These are phyloP conservation scores for Trichoderma erinaceum DNA, from an alignment of 495 filamentous ascomycete species.

Conservation along the genomic window DNA sequence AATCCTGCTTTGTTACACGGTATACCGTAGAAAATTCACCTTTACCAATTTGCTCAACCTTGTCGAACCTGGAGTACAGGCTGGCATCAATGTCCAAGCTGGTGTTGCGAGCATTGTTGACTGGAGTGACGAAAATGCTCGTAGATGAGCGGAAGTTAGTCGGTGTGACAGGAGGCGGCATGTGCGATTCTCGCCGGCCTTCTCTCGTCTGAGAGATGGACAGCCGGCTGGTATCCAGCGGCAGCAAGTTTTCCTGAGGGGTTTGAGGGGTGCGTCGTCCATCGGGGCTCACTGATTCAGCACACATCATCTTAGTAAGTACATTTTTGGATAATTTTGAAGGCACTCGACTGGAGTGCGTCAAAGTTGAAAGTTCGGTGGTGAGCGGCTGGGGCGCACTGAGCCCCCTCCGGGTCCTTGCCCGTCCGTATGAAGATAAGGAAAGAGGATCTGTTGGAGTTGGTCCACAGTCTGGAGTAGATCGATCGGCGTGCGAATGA, in stretches of 20 bases:
- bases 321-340: conserved; percentile 18
- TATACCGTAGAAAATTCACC: conserved; percentile 94
- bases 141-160: conserved; percentile 51
- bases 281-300: conserved; percentile 46
- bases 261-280: conserved; percentile 61
- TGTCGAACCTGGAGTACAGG: conserved; percentile 65
- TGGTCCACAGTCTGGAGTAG: conserved; percentile 1
- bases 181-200: conserved; percentile 35
- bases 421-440: conserved; percentile 20
- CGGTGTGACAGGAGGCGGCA: conserved; percentile 70
- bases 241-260: conserved; percentile 64
- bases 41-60: conserved; percentile 68
- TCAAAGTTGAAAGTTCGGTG: not conserved
- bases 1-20: conserved; percentile 53
- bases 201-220: conserved; percentile 59
- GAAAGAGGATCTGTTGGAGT: conserved; percentile 17
- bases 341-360: conserved; percentile 16
- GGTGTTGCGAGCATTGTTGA: conserved; percentile 38
- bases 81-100: conserved; percentile 64
- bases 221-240: conserved; percentile 74
- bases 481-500: not conserved
- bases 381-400: conserved; percentile 19
- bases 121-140: conserved; percentile 44
- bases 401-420: conserved; percentile 16
- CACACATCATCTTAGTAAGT: conserved; percentile 40